A percentile compares a stretch with the other conserved stretches of the same genome.
These are phyloP conservation scores for Serendipita vermifera DNA, from an alignment of 768 basidiomycete genomes.

Conservation along the genomic window DNA sequence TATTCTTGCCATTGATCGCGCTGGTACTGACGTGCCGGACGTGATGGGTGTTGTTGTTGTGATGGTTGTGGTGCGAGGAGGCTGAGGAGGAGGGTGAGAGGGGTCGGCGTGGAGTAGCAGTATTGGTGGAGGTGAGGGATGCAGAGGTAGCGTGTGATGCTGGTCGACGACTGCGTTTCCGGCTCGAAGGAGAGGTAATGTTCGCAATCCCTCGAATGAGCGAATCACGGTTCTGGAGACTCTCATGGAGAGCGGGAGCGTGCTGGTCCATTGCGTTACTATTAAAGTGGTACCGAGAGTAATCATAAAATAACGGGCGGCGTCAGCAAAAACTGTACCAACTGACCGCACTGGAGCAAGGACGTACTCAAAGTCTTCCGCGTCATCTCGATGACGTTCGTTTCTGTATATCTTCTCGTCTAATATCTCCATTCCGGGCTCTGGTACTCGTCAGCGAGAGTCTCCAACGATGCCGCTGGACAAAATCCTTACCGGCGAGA, in stretches of 20 bases:
- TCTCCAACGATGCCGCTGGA: too few relatives aligned
- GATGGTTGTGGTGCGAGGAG: too few relatives aligned
- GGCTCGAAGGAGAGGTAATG: background rate
- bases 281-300: background rate
- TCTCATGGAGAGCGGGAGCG: background rate
- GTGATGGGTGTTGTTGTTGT: too few relatives aligned
- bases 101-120: too few relatives aligned
- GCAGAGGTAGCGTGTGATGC: background rate
- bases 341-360: too few relatives aligned
- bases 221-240: background rate
- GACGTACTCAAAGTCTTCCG: background rate
- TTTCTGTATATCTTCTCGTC: too few relatives aligned
- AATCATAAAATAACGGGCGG: background rate
- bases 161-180: background rate
- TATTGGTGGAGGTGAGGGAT: background rate
- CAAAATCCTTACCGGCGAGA: too few relatives aligned
- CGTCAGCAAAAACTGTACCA: background rate
- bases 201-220: background rate
- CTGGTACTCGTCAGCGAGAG: too few relatives aligned
- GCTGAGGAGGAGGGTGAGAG: background rate
- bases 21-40: too few relatives aligned
- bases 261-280: slow-evolving; percentile 8
- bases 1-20: too few relatives aligned
- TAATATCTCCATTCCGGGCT: too few relatives aligned
- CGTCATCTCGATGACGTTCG: background rate